phyloP scores from a whole-genome alignment of 2,329 filamentous ascomycete genomes.

The Ploettnerulaceae sp. region DNA sequence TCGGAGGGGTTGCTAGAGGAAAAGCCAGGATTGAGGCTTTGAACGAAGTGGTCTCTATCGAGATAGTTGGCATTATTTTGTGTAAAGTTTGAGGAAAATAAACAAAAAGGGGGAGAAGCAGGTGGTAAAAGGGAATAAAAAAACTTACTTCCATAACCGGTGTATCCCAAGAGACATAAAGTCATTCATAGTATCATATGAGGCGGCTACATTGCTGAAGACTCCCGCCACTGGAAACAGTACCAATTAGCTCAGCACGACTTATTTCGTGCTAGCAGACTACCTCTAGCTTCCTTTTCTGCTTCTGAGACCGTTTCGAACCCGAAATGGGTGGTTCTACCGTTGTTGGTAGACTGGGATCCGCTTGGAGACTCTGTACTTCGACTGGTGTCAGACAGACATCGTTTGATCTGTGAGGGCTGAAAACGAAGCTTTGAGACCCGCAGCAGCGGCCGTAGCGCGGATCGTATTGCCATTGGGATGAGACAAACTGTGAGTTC shows the following conservation, averaged over 20 bases:
- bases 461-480: too few species aligned
- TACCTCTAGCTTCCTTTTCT: slow-evolving; percentile 35
- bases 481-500: too few species aligned
- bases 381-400: too few species aligned
- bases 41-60: slow-evolving; percentile 79
- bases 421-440: too few species aligned
- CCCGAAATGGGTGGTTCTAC: slow-evolving; percentile 35
- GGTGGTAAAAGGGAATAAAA: background rate
- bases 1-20: slow-evolving; percentile 41
- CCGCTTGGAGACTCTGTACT: too few species aligned
- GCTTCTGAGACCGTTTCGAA: slow-evolving; percentile 34
- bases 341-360: slow-evolving; percentile 25
- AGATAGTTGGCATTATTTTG: background rate
- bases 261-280: background rate
- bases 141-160: slow-evolving; percentile 76
- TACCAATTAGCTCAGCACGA: slow-evolving; percentile 9
- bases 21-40: slow-evolving; percentile 70
- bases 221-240: slow-evolving; percentile 53
- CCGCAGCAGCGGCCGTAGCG: too few species aligned
- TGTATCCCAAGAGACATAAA: slow-evolving; percentile 98
- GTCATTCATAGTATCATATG: slow-evolving; percentile 98
- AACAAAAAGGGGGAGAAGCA: background rate
- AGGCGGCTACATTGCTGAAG: slow-evolving; percentile 83
- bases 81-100: background rate
- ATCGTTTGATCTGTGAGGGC: too few species aligned